Evolutionary conservation across 352 stramenopile species (phyloP).

Genomic region (Phytophthora pinifolia): DNA sequence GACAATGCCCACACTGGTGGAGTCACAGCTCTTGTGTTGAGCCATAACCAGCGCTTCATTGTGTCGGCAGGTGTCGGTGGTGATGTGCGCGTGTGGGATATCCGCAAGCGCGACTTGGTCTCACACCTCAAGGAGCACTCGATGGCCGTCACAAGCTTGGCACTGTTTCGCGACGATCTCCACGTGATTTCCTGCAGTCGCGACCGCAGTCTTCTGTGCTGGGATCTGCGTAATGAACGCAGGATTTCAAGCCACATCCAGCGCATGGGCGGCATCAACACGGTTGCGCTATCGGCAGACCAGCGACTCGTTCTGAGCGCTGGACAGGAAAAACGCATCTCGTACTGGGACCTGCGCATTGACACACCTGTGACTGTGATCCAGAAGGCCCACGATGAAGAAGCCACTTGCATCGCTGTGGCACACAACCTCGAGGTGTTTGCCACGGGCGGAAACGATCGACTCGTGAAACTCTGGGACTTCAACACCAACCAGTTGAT

Average conservation of each 20-base stretch:
- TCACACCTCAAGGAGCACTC: constrained; percentile 93
- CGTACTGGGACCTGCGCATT: constrained; percentile 91
- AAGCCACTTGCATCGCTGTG: constrained; percentile 90
- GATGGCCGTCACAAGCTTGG: constrained; percentile 80
- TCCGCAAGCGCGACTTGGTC: constrained; percentile 89
- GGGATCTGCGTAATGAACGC: constrained; percentile 89
- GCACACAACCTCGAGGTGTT: constrained; percentile 84
- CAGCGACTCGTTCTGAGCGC: constrained; percentile 90
- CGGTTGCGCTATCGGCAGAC: constrained; percentile 84
- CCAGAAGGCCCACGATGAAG: constrained; percentile 73
- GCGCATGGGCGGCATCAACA: constrained; percentile 93
- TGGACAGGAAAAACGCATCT: constrained; percentile 92
- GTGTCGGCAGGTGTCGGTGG: constrained; percentile 80
- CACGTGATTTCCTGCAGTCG: constrained; percentile 88
- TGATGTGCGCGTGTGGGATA: constrained; percentile 93
- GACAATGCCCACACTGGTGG: constrained; percentile 89
- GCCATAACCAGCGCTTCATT: constrained; percentile 90
- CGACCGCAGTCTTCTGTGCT: constrained; percentile 92
- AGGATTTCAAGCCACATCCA: constrained; percentile 89
- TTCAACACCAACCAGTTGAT: constrained; percentile 56
- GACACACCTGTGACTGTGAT: constrained; percentile 81
- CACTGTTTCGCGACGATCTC: constrained; percentile 90
- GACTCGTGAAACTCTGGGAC: constrained; percentile 90
- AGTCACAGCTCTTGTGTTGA: constrained; percentile 88
- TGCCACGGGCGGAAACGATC: constrained; percentile 86